phyloP scores from a whole-genome alignment of 108 stramenopile species.

The Discostella stelligeroides region DNA sequence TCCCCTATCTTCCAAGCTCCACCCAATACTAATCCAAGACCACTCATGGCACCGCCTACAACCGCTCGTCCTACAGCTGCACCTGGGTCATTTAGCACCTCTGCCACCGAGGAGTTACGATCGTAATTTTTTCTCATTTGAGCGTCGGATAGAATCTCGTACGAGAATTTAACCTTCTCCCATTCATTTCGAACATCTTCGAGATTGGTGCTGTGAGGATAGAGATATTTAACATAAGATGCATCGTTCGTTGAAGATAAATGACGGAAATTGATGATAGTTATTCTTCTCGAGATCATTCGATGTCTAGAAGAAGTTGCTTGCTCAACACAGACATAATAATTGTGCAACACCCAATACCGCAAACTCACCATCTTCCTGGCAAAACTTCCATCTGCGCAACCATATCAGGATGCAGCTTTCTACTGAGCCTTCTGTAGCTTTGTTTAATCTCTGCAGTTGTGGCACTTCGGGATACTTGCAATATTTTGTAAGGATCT shows the following conservation, averaged over 20 bases:
- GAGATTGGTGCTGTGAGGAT: conserved; percentile 61
- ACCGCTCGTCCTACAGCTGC: conserved; percentile 66
- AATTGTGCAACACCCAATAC: background rate
- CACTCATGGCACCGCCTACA: conserved; percentile 44
- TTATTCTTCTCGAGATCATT: no score
- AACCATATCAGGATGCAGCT: conserved; percentile 48
- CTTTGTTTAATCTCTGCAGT: conserved; percentile 34
- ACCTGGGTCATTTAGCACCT: conserved; percentile 65
- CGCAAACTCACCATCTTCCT: conserved; percentile 63
- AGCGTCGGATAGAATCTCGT: conserved; percentile 68
- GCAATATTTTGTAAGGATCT: conserved; percentile 59
- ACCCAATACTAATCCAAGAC: conserved; percentile 46
- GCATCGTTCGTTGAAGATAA: background rate
- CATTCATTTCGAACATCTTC: conserved; percentile 79
- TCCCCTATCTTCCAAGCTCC: conserved; percentile 50
- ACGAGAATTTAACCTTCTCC: conserved; percentile 76
- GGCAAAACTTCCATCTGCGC: conserved; percentile 53
- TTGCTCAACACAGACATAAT: no score
- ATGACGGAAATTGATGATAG: no score
- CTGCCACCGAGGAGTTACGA: conserved; percentile 51
- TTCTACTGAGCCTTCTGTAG: conserved; percentile 38
- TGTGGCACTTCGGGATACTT: conserved; percentile 52
- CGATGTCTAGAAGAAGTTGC: no score
- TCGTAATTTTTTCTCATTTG: conserved; percentile 64
- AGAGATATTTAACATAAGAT: no score